Conservation (phyloP, 176 grass and related monocot genomes). For the Bonia amplexicaulis region DNA sequence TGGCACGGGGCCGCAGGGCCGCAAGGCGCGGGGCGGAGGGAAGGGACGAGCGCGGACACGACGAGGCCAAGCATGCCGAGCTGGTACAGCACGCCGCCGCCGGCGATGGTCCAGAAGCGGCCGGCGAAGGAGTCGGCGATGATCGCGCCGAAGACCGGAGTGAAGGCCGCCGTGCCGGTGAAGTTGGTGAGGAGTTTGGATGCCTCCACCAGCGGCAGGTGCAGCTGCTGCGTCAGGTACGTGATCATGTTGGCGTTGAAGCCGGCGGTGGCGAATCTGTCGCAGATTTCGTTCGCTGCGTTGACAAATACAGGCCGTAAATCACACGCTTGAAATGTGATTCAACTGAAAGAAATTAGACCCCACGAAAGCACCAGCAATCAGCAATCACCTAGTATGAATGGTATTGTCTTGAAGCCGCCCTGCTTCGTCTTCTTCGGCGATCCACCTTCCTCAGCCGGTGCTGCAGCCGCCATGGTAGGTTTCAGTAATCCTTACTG, state of each 20-base stretch:
- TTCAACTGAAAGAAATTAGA: too few relatives aligned
- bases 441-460: neutral
- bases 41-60: too few relatives aligned
- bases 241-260: constrained; percentile 74
- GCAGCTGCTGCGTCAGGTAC: constrained; percentile 64
- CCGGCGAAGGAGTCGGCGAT: constrained; percentile 81
- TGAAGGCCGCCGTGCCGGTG: constrained; percentile 46
- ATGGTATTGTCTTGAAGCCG: constrained; percentile 70
- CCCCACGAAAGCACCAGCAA: neutral
- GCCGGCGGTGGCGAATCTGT: constrained; percentile 51
- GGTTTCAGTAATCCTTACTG: neutral
- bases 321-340: too few relatives aligned
- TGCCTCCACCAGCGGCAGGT: constrained; percentile 67
- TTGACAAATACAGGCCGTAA: too few relatives aligned
- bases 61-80: too few relatives aligned
- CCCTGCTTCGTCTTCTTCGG: constrained; percentile 26
- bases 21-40: too few relatives aligned
- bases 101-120: constrained; percentile 66
- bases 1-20: too few relatives aligned
- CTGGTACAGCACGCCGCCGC: too few relatives aligned
- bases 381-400: constrained; percentile 43
- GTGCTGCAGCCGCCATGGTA: constrained; percentile 10
- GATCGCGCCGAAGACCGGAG: constrained; percentile 67
- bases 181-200: constrained; percentile 70
- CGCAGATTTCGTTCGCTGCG: constrained; percentile 53